Base-by-base conservation (phyloP, 106 monocot species). In the Apostasia shenzhenica region DNA sequence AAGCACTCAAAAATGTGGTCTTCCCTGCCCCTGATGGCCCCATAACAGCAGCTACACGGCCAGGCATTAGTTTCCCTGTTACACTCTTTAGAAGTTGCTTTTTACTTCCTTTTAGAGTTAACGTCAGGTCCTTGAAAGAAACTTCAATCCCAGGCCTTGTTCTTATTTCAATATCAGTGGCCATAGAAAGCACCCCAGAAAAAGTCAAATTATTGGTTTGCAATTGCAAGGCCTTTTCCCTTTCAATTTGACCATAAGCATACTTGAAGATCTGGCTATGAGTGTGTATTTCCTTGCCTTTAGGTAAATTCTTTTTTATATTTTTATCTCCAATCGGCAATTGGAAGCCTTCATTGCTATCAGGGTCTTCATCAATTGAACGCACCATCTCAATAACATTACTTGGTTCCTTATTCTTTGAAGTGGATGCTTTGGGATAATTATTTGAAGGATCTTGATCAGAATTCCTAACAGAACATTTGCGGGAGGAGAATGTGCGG, bases 21-120 rank as follows among this genome's bases (percentile, higher is more conserved):
- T 94, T 94, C 26, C 94, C 94, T 67, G 94, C 94, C 6, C 94
- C 94, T 45, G 94, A 94, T 45, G 94, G 94, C 14, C 94, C 94
- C 94, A 94, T 94, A 45, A 94, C 84, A 63, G 94, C 87, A n/a
- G 94, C 72, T 14, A 94, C 76, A 67, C 80, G 82, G 11, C 94
- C 90, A 67, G 94, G 90, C 76, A 76, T 83, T 59, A 94, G 76
- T 70, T 90, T 90, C 44, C 94, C 94, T 47, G 90, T 94, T 45
- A 94, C 84, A 77, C 78, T 77, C 57, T 77, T 78, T 69, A 94
- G 72, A 63, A 94, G 80, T 61, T 71, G 76, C 57, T 78, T 87
- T 13, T 73, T 79, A 50, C 72, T 90, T 39, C 84, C 74, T 75
- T 75, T 87, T 44, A 94, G 50, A 45, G 80, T 82, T 57, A 94